Conservation (phyloP, 2,329 filamentous ascomycete species). For the Colletotrichum sp. region DNA sequence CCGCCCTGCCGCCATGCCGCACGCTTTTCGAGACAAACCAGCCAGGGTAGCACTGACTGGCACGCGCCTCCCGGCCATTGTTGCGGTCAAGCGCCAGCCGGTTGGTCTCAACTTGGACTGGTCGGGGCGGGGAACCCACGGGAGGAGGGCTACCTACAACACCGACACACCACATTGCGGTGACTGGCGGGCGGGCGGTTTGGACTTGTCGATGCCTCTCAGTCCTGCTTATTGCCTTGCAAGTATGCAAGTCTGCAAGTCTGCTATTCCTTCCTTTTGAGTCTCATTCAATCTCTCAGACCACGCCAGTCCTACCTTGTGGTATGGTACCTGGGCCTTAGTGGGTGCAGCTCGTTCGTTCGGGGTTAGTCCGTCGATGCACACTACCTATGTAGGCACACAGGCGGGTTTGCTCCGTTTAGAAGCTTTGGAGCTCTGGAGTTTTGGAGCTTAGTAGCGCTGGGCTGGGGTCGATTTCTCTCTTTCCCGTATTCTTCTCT, state of each 20-base stretch:
- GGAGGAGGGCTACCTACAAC: background rate
- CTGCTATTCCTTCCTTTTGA: background rate
- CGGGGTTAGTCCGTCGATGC: background rate
- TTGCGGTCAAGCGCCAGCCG: slow-evolving; percentile 21
- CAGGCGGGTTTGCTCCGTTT: background rate
- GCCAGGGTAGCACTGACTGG: slow-evolving; percentile 6
- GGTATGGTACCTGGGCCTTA: background rate
- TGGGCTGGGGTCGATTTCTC: background rate
- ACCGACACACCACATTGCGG: slow-evolving; percentile 4
- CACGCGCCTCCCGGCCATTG: slow-evolving; percentile 20
- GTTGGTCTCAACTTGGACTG: slow-evolving; percentile 21
- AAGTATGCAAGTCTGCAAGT: background rate
- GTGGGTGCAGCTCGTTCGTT: background rate
- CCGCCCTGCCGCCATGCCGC: slow-evolving; percentile 5
- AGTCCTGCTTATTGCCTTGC: background rate
- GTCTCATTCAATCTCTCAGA: background rate
- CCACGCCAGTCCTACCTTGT: background rate
- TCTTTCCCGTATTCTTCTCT: background rate
- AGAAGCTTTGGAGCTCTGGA: background rate
- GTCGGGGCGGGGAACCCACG: slow-evolving; percentile 16
- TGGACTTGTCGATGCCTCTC: background rate
- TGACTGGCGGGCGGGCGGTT: background rate
- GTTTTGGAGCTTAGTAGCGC: background rate
- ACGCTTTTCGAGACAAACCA: background rate
- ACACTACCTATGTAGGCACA: background rate